Evolutionary conservation across 352 stramenopile species (phyloP).

Genomic region (Halophytophthora batemanensis): DNA sequence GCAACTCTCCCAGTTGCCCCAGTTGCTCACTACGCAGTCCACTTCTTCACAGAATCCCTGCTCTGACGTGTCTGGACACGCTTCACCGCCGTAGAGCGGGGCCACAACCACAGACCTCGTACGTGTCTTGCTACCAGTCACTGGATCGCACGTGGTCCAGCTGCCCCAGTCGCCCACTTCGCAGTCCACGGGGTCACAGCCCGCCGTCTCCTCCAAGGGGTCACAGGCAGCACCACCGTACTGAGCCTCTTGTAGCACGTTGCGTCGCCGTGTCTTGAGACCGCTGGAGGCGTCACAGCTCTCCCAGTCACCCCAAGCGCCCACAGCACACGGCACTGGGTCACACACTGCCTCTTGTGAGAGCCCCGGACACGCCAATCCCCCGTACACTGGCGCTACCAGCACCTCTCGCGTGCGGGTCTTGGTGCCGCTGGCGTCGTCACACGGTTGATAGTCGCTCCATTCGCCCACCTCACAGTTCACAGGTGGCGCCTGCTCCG

Average conservation of each 20-base stretch:
- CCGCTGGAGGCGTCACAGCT: slow-evolving; percentile 28
- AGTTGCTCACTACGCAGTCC: slow-evolving; percentile 43
- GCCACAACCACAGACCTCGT: slow-evolving; percentile 21
- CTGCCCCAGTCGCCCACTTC: slow-evolving; percentile 27
- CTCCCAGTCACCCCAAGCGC: slow-evolving; percentile 34
- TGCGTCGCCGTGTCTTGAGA: slow-evolving; percentile 33
- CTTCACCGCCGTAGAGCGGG: slow-evolving; percentile 38
- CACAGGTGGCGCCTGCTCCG: slow-evolving; percentile 32
- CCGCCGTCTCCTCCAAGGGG: too few relatives aligned
- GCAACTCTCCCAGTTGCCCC: slow-evolving; percentile 36
- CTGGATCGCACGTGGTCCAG: slow-evolving; percentile 33
- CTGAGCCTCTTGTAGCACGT: slow-evolving; percentile 28
- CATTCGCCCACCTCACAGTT: slow-evolving; percentile 53
- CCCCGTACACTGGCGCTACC: slow-evolving; percentile 37
- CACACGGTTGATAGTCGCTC: slow-evolving; percentile 41
- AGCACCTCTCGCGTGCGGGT: slow-evolving; percentile 30
- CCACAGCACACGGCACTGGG: slow-evolving; percentile 51
- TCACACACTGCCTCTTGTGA: slow-evolving; percentile 41
- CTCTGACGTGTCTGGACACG: slow-evolving; percentile 26
- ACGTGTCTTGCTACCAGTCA: slow-evolving; percentile 28
- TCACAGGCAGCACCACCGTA: slow-evolving; percentile 35
- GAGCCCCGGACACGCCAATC: slow-evolving; percentile 33
- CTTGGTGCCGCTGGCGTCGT: slow-evolving; percentile 28
- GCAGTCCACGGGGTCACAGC: slow-evolving; percentile 25
- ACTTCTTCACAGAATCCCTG: slow-evolving; percentile 34